Percentiles rank a stretch among this genome's conserved stretches.
These are phyloP conservation scores for Linderniella brevidens DNA, from an alignment of 257 asterid species.

Conservation along the genomic window DNA sequence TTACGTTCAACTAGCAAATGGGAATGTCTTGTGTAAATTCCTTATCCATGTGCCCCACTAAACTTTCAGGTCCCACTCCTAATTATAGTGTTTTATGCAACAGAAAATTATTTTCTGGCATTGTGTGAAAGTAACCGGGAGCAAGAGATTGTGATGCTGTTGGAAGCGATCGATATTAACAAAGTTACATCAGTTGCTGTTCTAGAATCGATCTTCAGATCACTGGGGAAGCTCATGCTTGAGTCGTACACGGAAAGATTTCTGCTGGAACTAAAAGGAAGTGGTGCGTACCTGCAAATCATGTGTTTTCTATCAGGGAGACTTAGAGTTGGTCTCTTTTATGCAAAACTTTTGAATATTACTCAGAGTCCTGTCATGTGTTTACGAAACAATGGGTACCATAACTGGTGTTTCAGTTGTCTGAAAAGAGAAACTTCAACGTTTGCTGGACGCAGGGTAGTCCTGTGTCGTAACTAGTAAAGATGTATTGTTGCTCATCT, in stretches of 20 bases:
- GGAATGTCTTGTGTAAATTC: not conserved
- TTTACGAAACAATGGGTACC: not conserved
- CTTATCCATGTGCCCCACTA: not conserved
- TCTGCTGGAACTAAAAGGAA: slow-evolving; percentile 38
- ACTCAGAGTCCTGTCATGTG: not conserved
- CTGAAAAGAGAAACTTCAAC: too few species aligned
- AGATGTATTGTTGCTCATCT: too few species aligned
- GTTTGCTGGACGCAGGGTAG: too few species aligned
- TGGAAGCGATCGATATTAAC: slow-evolving; percentile 46
- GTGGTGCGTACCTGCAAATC: slow-evolving; percentile 27
- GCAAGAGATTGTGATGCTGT: slow-evolving; percentile 35
- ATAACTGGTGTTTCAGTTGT: too few species aligned
- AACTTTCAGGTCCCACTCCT: not conserved
- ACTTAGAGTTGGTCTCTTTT: not conserved
- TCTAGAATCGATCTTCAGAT: slow-evolving; percentile 34
- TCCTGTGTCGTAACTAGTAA: too few species aligned
- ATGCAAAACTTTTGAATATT: not conserved
- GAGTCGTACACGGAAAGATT: slow-evolving; percentile 42
- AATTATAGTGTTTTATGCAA: slow-evolving; percentile 14
- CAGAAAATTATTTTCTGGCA: slow-evolving; percentile 61
- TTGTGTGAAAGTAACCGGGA: slow-evolving; percentile 43
- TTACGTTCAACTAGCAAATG: too few species aligned
- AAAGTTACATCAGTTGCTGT: slow-evolving; percentile 32
- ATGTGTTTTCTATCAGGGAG: not conserved
- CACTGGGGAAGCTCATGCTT: slow-evolving; percentile 52